Conservation (phyloP, 345 rosid species). For the Mangifera indica region DNA sequence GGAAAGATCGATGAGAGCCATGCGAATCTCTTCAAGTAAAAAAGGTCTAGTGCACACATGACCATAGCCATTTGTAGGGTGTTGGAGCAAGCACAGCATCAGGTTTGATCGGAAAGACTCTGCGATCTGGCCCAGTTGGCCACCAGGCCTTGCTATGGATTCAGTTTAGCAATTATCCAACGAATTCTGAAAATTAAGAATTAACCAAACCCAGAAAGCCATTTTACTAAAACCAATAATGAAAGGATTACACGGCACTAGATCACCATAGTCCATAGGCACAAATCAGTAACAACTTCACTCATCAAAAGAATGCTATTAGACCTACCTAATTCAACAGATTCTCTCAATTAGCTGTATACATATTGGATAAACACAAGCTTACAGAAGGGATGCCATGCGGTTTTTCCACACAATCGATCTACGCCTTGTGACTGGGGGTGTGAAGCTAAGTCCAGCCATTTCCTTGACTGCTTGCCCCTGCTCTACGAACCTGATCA, state of each 20-base stretch:
- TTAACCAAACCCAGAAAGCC: slow-evolving; percentile 8
- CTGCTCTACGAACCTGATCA: slow-evolving; percentile 72
- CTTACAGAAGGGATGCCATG: slow-evolving; percentile 54
- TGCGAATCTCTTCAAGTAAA: too few relatives aligned
- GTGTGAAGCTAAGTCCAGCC: slow-evolving; percentile 89
- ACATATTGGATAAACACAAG: slow-evolving; percentile 8
- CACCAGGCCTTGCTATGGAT: too few relatives aligned
- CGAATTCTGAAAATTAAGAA: too few relatives aligned
- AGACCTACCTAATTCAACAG: slow-evolving; percentile 13
- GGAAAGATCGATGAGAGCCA: too few relatives aligned
- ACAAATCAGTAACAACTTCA: slow-evolving; percentile 16
- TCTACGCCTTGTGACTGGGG: slow-evolving; percentile 49
- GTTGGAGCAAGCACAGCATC: too few relatives aligned
- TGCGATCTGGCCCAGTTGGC: too few relatives aligned
- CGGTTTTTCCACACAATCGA: slow-evolving; percentile 71
- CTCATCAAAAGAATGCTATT: slow-evolving; percentile 25
- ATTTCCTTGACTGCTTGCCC: slow-evolving; percentile 78
- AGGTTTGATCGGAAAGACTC: too few relatives aligned
- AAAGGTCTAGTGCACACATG: too few relatives aligned
- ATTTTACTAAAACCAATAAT: slow-evolving; percentile 1
- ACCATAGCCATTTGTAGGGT: too few relatives aligned
- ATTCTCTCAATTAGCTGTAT: background rate
- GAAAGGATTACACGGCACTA: slow-evolving; percentile 5
- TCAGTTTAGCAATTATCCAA: too few relatives aligned
- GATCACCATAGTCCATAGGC: background rate